Base-by-base conservation (phyloP, 2,329 filamentous ascomycete genomes). In the Colletotrichum orchidophilum region DNA sequence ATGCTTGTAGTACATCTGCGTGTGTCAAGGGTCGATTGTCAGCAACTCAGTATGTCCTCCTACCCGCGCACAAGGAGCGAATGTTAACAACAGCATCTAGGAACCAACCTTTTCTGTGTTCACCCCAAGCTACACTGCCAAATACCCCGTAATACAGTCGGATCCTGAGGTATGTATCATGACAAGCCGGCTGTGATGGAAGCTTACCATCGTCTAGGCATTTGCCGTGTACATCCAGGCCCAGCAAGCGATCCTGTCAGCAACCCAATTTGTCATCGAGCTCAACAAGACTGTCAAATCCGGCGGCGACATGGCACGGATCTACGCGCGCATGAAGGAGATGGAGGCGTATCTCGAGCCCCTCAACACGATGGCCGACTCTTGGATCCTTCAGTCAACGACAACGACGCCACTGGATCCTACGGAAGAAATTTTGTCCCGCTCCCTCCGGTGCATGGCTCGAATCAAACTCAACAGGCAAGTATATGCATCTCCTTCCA, bases 381-480 rank as follows among this genome's bases (percentile, higher is more conserved):
- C 74, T 2, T 84, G 80, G 81, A 65, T 77, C 11, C 73, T 80
- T 26, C 75, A 76, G 8, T 79, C 79, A 18, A 75, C 78, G 8
- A 74, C 79, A 24, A 81, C 78, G 1, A 80, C 80, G 15, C 78
- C 79, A 1, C 77, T 84, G 8, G 80, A 83, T 63, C 76, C 75
- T 12, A 77, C 76, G 0, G 86, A 87, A 72, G 77, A 78, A 6
- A 79, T 83, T 1, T 78, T 87, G 6, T 81, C 82, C 2, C 81
- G 83, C 57, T 81, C 85, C 1, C 75, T 87, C 18, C 80, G 83
- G 55, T 82, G 80, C 33, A 86, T 87, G 77, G 81, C 85, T 11
- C 80, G 81, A 13, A 87, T 87, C 66, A 87, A 87, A 73, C 73
- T 87, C 21, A 86, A 87, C 74, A 87, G 84, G 84, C 82, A 75